Base-by-base conservation (phyloP, 805 yeast species). In the Pichia deserticola region DNA sequence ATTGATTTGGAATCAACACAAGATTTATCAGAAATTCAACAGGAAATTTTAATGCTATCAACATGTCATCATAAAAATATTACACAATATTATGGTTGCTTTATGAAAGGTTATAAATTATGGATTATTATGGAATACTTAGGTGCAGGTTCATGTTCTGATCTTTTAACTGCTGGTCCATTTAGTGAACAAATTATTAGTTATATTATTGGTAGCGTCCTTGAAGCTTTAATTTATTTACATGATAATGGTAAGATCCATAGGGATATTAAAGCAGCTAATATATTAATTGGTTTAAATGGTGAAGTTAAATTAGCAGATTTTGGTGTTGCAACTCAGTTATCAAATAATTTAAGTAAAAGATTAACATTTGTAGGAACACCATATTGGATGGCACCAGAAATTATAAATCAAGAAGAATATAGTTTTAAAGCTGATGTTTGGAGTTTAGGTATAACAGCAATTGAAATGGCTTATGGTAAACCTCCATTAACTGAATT, bases 221-320 rank as follows among this genome's bases (percentile, higher is more conserved):
- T 86, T 27, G 54, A 70, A 9, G 95, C 89, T 0, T 69, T 86
- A 39, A 70, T 70, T 7, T 86, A 86, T 63, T 65, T 86, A 62
- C 97, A 85, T 59, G 65, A 66, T 5, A 81, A 75, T 52, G 88
- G 89, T 9, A 84, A 86, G 59, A 90, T 92, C 40, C 99, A 92
- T 63, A 70, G 98, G 52, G 98, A 92, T 64, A 86, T 92, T 47
- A 92, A 90, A 63, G 96, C 97, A 2, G 98, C 97, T 0, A 92
- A 92, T 63, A 79, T 92, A 28, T 68, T 92, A 35, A 64, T 90
- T 15, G 82, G 88, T 20, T 75, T 76, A 2, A 67, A 74, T 11
- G 90, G 95, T 3, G 82, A 77, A 9, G 92, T 89, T 12, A 93
- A 92, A 59, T 74, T 92, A 44, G 97, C 97, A 2, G 99, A 92